Evolutionary conservation across 192 early-diverging fungal genomes (phyloP), one percentile per base, ranked within the genome.

Genomic region (Haplosporangium gracile): DNA sequence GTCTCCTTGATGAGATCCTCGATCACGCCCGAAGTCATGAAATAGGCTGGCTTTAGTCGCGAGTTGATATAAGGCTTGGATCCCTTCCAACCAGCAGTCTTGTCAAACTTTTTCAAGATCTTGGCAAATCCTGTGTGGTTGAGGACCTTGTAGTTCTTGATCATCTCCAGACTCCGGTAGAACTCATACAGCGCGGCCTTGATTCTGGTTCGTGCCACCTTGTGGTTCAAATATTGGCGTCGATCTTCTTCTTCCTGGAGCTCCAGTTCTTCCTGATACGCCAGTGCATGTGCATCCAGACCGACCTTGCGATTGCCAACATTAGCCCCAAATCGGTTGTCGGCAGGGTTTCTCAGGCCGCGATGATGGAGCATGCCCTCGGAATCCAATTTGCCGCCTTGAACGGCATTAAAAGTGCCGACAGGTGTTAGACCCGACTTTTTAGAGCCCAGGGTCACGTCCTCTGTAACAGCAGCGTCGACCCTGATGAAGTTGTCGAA

Each of bases 91-190:
- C 72, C 80, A 6, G 89, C 91, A 16, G 92, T 91, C 86, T 94
- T 95, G 75, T 95, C 94, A 88, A 94, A 96, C 88, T 96, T 96
- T 65, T 95, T 94, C 15, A 96, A 85, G 75, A 94, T 94, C 83
- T 96, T 95, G 72, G 91, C 87, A 38, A 95, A 94, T 9, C 93
- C 94, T 2, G 83, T 85, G 22, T 85, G 83, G 60, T 85, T 85
- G 24, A 85, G 36, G 11, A 92, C 92, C 68, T 82, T 89, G 88
- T 94, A 96, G 81, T 95, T 95, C 77, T 92, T 93, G 68, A 95
- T 83, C 83, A 95, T 88, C 77, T 94, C 92, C 29, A 92, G 85
- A 47, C 95, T 95, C 24, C 94, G 92, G 75, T 96, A 95, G 26
- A 94, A 92, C 83, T 96, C 95, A 49, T 93, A 91, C 43, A 95